A percentile compares a stretch with the other conserved stretches of the same genome.
These are phyloP conservation scores for Quercus lobata DNA, from an alignment of 331 rosid species.

Conservation along the genomic window DNA sequence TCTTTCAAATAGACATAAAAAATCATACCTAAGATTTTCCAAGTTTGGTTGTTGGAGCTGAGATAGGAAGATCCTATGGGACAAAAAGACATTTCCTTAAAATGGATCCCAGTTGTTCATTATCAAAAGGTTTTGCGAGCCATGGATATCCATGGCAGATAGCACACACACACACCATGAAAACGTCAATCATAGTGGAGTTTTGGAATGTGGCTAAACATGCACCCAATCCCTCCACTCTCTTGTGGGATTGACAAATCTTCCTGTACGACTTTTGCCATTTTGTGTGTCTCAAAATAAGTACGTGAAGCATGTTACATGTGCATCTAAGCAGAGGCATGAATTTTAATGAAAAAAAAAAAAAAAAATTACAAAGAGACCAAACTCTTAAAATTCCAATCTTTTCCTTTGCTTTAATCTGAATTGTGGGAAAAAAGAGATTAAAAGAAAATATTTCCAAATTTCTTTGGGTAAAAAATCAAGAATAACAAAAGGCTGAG, in stretches of 20 bases:
- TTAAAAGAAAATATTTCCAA: background rate
- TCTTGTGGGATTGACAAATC: background rate
- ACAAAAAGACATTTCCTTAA: background rate
- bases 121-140: background rate
- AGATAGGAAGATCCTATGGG: slow-evolving; percentile 19
- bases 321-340: background rate
- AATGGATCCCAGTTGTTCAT: background rate
- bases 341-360: background rate
- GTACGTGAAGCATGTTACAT: background rate
- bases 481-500: background rate
- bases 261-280: background rate
- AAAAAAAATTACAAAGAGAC: background rate
- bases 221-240: background rate
- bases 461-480: background rate
- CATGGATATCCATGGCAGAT: background rate
- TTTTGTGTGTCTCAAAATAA: background rate
- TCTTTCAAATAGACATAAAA: slow-evolving; percentile 4
- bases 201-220: background rate
- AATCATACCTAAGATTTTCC: slow-evolving; percentile 1
- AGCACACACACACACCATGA: no score
- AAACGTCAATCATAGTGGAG: background rate
- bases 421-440: background rate
- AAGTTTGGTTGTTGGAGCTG: background rate
- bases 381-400: background rate
- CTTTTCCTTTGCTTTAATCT: background rate